Base-by-base conservation (phyloP, 306 rosid species). In the Dalbergia cochinchinensis region DNA sequence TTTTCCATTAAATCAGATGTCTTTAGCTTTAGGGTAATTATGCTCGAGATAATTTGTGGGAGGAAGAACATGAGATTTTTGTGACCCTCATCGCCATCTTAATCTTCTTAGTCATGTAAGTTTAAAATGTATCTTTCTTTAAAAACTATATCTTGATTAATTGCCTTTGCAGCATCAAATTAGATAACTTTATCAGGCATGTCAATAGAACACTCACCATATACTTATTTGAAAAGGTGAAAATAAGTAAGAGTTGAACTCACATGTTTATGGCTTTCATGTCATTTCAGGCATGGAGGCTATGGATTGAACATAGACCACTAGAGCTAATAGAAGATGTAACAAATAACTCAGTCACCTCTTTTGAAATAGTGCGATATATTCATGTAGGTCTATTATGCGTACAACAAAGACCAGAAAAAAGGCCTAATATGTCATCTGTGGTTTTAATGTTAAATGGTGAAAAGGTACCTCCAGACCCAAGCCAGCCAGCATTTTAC, bases 291-390 rank as follows among this genome's bases (percentile, higher is more conserved):
- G 55, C 55, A 19, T 67, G 57, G 72, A 67, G 72, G 19, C 55
- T 67, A 11, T 67, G 72, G 72, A 44, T 42, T 67, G 55, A 67
- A 67, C 57, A 44, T 11, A 67, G 72, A 6, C 72, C 72, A 19
- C 26, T 42, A 5, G 55, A 44, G 72, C 20, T 63, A 19, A 45
- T 19, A 10, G 37, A 44, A 3, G 37, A 44, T 7, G 19, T 19
- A 67, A 3, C 11, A 67, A 54, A 6, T 41, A 10, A 44, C 11
- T 18, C 22, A 67, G 37, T 11, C 18, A 19, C 16, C 5, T 54
- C 73, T 11, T 18, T 3, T n/a, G n/a, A 68, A 45, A 68, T 68
- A 22, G 19, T 68, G 39, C 31, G 53, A 39, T 16, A 39, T 65
- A 65, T 41, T 65, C 71, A 65, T 35, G 47, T 65, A 15, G 71